Percentiles rank a stretch among this genome's conserved stretches.
These are phyloP conservation scores for Spencermartinsiella ligniputridi DNA, from an alignment of 1,139 yeast genomes.

Conservation along the genomic window DNA sequence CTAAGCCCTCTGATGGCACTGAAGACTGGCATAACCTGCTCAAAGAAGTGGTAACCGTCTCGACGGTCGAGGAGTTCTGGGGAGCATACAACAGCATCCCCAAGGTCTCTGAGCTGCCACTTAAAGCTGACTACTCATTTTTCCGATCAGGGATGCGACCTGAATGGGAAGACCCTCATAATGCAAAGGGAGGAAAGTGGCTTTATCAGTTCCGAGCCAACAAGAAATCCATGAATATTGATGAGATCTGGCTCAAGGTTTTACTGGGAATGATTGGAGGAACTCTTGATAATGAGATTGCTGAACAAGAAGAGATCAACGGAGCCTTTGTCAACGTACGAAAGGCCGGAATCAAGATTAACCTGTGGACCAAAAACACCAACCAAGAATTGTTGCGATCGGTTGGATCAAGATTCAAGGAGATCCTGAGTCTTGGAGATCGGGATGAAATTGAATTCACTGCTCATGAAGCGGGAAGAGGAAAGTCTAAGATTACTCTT, in stretches of 20 bases:
- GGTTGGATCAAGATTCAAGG: slow-evolving; percentile 75
- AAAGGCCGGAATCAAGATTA: slow-evolving; percentile 76
- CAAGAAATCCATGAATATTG: slow-evolving; percentile 47
- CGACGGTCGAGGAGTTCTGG: slow-evolving; percentile 98
- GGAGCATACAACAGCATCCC: slow-evolving; percentile 95
- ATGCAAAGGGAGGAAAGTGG: slow-evolving; percentile 95
- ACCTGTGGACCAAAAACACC: slow-evolving; percentile 88
- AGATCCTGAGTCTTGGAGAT: slow-evolving; percentile 63
- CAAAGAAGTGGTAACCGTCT: slow-evolving; percentile 88
- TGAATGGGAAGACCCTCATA: slow-evolving; percentile 95
- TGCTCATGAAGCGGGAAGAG: slow-evolving; percentile 42
- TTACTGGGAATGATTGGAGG: slow-evolving; percentile 93
- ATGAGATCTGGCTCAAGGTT: slow-evolving; percentile 91
- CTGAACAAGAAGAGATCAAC: slow-evolving; percentile 64
- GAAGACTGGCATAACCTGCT: slow-evolving; percentile 90
- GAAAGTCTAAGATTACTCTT: slow-evolving; percentile 20
- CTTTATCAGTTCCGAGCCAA: slow-evolving; percentile 67
- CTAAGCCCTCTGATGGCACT: slow-evolving; percentile 69
- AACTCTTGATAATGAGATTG: slow-evolving; percentile 74
- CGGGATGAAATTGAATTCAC: slow-evolving; percentile 72
- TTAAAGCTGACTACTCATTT: slow-evolving; percentile 91
- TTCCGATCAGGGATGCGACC: slow-evolving; percentile 95
- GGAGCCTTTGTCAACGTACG: slow-evolving; percentile 92
- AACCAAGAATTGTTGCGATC: slow-evolving; percentile 46
- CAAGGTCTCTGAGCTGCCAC: slow-evolving; percentile 83